Evolutionary conservation across 345 rosid species (phyloP).

Genomic region (Diplotaxis tenuifolia): DNA sequence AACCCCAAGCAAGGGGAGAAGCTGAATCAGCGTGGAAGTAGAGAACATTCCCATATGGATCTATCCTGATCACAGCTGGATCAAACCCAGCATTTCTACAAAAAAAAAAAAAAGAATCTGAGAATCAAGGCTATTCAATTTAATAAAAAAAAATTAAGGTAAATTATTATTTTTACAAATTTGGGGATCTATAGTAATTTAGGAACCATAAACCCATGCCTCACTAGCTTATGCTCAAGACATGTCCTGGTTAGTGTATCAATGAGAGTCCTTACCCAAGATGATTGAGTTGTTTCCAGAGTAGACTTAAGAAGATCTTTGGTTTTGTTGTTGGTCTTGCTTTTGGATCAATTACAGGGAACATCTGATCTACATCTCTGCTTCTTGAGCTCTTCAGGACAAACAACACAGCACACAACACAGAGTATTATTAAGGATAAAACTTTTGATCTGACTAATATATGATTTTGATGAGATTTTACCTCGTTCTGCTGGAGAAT

Average conservation of each 20-base stretch:
- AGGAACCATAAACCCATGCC: too few relatives aligned
- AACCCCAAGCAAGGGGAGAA: conserved; percentile 96
- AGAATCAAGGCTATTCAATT: neutral
- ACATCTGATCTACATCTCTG: conserved; percentile 57
- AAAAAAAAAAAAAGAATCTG: conserved; percentile 17
- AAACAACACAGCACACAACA: neutral
- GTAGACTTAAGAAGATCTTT: conserved; percentile 59
- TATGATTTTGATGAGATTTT: neutral
- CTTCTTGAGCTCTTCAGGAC: conserved; percentile 46
- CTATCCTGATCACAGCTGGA: conserved; percentile 82
- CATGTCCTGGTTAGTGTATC: neutral
- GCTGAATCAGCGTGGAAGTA: conserved; percentile 90
- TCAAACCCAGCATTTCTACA: conserved; percentile 95
- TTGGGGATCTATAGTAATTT: too few relatives aligned
- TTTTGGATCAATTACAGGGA: conserved; percentile 66
- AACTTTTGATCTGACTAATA: neutral
- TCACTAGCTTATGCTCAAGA: neutral
- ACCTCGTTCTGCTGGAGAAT: conserved; percentile 63
- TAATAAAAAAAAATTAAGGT: too few relatives aligned
- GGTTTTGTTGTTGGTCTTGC: conserved; percentile 71
- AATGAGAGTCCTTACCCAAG: conserved; percentile 50
- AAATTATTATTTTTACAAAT: too few relatives aligned
- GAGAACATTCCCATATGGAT: conserved; percentile 83
- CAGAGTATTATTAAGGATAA: neutral
- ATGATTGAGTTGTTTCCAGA: conserved; percentile 95